These are phyloP conservation scores for Basidioascus undulatus DNA, from an alignment of 768 basidiomycete genomes.

Conservation along the genomic window DNA sequence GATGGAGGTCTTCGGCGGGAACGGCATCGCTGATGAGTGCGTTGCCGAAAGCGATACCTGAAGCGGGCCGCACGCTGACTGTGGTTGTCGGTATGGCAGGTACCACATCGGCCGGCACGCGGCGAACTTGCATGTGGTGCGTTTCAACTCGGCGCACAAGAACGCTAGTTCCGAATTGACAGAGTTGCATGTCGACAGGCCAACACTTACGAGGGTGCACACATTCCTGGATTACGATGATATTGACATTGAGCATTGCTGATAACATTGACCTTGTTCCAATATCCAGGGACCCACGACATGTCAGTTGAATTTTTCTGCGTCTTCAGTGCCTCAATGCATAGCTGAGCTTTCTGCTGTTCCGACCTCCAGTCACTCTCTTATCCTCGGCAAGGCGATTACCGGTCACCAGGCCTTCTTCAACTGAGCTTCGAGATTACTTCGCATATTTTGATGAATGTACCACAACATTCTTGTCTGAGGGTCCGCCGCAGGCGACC, in stretches of 20 bases:
- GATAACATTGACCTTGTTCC: neutral
- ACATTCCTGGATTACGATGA: neutral
- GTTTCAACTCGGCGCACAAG: too few species aligned
- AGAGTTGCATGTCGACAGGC: neutral
- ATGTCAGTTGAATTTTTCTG: too few species aligned
- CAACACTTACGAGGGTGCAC: slow-evolving; percentile 10
- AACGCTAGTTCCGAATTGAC: neutral
- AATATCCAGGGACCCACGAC: slow-evolving; percentile 26
- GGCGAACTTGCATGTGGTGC: slow-evolving; percentile 84
- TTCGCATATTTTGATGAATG: too few species aligned
- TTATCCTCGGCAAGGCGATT: slow-evolving; percentile 79
- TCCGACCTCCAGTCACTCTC: slow-evolving; percentile 19
- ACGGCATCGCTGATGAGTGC: slow-evolving; percentile 78
- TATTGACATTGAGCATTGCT: neutral
- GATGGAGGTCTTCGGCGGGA: slow-evolving; percentile 79
- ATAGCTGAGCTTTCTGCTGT: neutral
- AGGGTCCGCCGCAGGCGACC: too few species aligned
- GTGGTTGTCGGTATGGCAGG: slow-evolving; percentile 6
- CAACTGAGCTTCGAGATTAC: too few species aligned
- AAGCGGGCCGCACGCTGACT: slow-evolving; percentile 3
- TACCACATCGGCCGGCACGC: slow-evolving; percentile 89
- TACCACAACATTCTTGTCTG: too few species aligned
- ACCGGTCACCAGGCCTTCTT: slow-evolving; percentile 75
- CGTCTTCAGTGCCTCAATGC: slow-evolving; percentile 9
- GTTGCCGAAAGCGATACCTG: slow-evolving; percentile 15